Percentiles rank a stretch among this genome's conserved stretches.
These are phyloP conservation scores for Colletotrichum liriopes DNA, from an alignment of 2,329 filamentous ascomycete genomes.

Conservation along the genomic window DNA sequence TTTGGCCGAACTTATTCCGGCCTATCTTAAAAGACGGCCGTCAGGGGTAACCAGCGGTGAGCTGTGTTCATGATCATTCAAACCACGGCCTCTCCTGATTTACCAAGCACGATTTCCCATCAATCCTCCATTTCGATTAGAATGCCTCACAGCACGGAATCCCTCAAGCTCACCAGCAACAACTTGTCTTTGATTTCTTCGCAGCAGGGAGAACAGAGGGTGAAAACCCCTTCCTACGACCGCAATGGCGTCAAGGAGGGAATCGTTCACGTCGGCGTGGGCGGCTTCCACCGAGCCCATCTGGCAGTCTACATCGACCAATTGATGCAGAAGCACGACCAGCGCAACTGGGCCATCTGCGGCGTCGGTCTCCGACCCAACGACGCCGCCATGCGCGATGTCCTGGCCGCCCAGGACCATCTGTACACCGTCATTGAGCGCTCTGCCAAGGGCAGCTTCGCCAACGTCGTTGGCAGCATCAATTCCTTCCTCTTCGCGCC, in stretches of 20 bases:
- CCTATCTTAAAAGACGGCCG: constrained; percentile 13
- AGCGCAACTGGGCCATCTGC: constrained; percentile 65
- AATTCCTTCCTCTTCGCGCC: constrained; percentile 67
- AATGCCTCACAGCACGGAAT: constrained; percentile 43
- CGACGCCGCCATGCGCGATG: constrained; percentile 67
- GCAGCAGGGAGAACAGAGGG: constrained; percentile 34
- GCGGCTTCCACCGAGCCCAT: constrained; percentile 69
- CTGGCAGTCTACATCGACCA: constrained; percentile 67
- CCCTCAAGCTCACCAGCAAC: constrained; percentile 39
- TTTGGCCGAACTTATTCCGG: constrained; percentile 33
- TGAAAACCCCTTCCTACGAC: constrained; percentile 59
- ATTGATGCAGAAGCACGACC: constrained; percentile 62
- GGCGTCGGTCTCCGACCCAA: constrained; percentile 67
- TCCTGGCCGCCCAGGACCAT: constrained; percentile 63
- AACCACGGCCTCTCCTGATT: constrained; percentile 3
- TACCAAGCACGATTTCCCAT: not conserved
- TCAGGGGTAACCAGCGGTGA: constrained; percentile 37
- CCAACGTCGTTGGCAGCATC: constrained; percentile 67
- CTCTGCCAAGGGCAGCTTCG: constrained; percentile 64
- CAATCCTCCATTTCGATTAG: constrained; percentile 13
- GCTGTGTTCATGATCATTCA: constrained; percentile 18
- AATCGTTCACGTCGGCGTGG: constrained; percentile 69
- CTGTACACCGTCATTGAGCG: constrained; percentile 70
- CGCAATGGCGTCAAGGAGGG: constrained; percentile 65
- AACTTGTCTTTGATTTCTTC: constrained; percentile 37